These are phyloP conservation scores for Fusarium lateritium DNA, from an alignment of 2,329 filamentous ascomycete species.

Conservation along the genomic window DNA sequence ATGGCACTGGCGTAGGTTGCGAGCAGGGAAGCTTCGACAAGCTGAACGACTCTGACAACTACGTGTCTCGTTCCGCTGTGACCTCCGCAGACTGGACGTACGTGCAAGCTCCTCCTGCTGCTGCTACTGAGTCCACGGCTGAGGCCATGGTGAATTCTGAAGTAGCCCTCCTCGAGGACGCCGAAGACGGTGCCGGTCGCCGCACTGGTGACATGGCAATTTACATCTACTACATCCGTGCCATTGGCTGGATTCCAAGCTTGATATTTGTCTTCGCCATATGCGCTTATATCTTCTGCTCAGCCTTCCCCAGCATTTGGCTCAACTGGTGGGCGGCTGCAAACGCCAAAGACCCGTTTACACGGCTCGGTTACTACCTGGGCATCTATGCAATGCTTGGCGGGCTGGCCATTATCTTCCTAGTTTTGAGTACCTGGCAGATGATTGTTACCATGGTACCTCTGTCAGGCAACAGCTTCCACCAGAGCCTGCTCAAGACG, in stretches of 20 bases:
- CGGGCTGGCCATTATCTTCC: slow-evolving; percentile 32
- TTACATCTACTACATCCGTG: slow-evolving; percentile 48
- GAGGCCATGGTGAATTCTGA: slow-evolving; percentile 4
- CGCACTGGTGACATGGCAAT: slow-evolving; percentile 41
- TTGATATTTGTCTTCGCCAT: slow-evolving; percentile 42
- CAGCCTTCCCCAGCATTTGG: slow-evolving; percentile 49
- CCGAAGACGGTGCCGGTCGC: slow-evolving; percentile 21
- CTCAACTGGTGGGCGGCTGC: slow-evolving; percentile 48
- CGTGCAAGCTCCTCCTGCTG: neutral
- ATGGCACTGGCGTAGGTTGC: slow-evolving; percentile 14
- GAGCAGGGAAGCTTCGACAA: slow-evolving; percentile 32
- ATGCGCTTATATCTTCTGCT: slow-evolving; percentile 46
- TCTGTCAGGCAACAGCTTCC: slow-evolving; percentile 42
- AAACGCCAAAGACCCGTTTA: slow-evolving; percentile 36
- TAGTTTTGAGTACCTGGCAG: slow-evolving; percentile 44
- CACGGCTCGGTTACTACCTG: slow-evolving; percentile 38
- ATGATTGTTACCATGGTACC: slow-evolving; percentile 49
- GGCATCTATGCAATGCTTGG: slow-evolving; percentile 46
- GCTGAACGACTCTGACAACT: slow-evolving; percentile 16
- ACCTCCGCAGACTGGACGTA: slow-evolving; percentile 9
- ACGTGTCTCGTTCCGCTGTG: slow-evolving; percentile 22
- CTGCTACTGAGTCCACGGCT: neutral
- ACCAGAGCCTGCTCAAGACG: slow-evolving; percentile 39
- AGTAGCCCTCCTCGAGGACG: slow-evolving; percentile 9
- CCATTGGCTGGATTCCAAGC: slow-evolving; percentile 47